Base-by-base conservation (phyloP, 495 filamentous ascomycete species). In the Penicillium pulvis region DNA sequence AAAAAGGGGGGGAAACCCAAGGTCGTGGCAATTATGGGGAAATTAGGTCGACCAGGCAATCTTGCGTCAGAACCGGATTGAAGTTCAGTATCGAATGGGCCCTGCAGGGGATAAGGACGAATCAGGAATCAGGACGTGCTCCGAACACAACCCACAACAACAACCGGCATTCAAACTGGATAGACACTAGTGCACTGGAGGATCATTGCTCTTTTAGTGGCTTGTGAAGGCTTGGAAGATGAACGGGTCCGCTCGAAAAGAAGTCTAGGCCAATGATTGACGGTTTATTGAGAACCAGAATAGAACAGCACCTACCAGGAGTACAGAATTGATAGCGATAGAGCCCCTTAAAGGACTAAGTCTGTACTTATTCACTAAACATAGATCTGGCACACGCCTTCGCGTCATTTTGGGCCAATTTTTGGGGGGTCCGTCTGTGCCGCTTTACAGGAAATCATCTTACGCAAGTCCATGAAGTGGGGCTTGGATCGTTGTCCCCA, bases 11-110 rank as follows among this genome's bases (percentile, higher is more conserved):
- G 26, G 42, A 16, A 3, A 3, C 9, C 23, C 3, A 19, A 16
- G 39, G 41, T 12, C 53, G 53, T 55, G 53, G 53, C 53, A 55
- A 30, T 55, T 45, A 36, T n/a, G 12, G 53, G 53, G 53, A 55
- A 55, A 55, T 55, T 42, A 54, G 26, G 33, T 39, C 33, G 28
- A 39, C 33, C 49, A 28, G 24, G 46, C 46, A 26, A 31, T 26
- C 5, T 1, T 30, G 33, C 10, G 12, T 49, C 4, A 49, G 23
- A 17, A 17, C 24, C n/a, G 12, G 28, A 7, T 28, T 7, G 5
- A 28, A 31, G 30, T 28, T 26, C 3, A 28, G 46, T 5, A 20
- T 30, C 31, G 6, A 0, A 33, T 51, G 28, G 20, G 33, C 17
- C 33, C 50, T 52, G 50, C 50, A 52, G 33, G 50, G 50, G 33